Base-by-base conservation (phyloP, 1,284 basidiomycete species). In the Agaricales sp. region DNA sequence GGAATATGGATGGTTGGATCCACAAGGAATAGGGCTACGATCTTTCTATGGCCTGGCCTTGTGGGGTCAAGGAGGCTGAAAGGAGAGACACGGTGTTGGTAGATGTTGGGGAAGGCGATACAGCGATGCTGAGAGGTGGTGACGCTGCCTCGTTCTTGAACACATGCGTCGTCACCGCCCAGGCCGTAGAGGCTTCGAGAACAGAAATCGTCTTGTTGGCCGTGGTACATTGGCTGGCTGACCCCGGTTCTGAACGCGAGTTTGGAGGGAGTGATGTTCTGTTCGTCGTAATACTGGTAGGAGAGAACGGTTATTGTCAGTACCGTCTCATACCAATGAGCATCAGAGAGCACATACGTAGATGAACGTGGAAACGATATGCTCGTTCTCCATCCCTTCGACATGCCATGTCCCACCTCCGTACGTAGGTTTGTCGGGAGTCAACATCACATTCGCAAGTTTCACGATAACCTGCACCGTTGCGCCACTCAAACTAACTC, bases 381-480 rank as follows among this genome's bases (percentile, higher is more conserved):
- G 60, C 55, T 73, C 73, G 53, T 74, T 78, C 61, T 65, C 46
- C 6, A 44, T 45, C 25, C 67, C 67, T 55, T 69, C 66, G 4
- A 67, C 60, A 46, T 68, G 67, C 67, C 68, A 69, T 12, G 56
- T 57, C 20, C 66, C 66, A 3, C 67, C 65, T 6, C 55, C 54
- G 54, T 67, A 68, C 16, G 54, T 51, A 1, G 66, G 66, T 19
- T 66, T 65, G 26, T 73, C 70, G 0, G 75, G 73, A 0, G 71
- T 71, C 22, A 73, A 54, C 14, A 67, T 59, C 46, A 77, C 73
- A 52, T 71, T 73, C 0, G 71, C 70, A 2, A 77, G 59, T 57
- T 77, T 77, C 49, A 74, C 67, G 50, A 77, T 75, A 13, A 77
- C 60, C 52, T 77, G 75, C 2, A 74, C 50, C 1, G 47, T 61